Conservation (phyloP, 805 yeast genomes). For the Sugiyamaella marilandica region DNA sequence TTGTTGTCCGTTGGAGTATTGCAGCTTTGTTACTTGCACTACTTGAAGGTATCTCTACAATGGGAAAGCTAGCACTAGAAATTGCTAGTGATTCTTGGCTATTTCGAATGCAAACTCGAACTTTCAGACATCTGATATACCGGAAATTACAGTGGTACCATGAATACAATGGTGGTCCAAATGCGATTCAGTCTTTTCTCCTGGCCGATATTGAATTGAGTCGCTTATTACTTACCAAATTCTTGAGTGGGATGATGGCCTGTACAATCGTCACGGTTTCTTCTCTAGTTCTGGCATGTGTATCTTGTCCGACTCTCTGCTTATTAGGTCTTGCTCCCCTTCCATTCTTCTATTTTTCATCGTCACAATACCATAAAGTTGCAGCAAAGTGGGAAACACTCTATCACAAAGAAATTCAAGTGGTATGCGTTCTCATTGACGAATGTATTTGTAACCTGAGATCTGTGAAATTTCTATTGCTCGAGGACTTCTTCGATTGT, state of each 20-base stretch:
- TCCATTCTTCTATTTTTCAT: constrained; percentile 53
- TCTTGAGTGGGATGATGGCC: constrained; percentile 50
- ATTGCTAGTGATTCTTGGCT: constrained; percentile 68
- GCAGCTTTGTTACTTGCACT: constrained; percentile 59
- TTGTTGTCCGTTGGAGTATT: constrained; percentile 56
- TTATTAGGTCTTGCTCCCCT: constrained; percentile 74
- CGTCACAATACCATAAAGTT: constrained; percentile 48
- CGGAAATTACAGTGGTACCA: constrained; percentile 53
- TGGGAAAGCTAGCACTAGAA: constrained; percentile 46
- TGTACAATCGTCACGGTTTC: constrained; percentile 49
- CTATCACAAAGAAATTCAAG: constrained; percentile 44
- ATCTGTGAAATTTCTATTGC: constrained; percentile 56
- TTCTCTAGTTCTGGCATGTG: constrained; percentile 75
- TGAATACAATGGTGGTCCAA: constrained; percentile 38
- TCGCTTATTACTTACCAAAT: constrained; percentile 58
- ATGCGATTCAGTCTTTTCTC: constrained; percentile 58
- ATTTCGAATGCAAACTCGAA: constrained; percentile 43
- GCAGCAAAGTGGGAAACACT: constrained; percentile 52
- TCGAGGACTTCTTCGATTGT: constrained; percentile 44
- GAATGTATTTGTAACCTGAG: constrained; percentile 57
- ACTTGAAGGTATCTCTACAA: constrained; percentile 55
- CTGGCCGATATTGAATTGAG: constrained; percentile 81
- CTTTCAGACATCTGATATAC: constrained; percentile 37
- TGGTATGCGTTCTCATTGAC: constrained; percentile 29
- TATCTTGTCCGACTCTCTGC: constrained; percentile 80